Percentiles rank a stretch among this genome's conserved stretches.
Conservation (phyloP, 768 basidiomycete genomes). For the Phlegmacium glaucopus region DNA sequence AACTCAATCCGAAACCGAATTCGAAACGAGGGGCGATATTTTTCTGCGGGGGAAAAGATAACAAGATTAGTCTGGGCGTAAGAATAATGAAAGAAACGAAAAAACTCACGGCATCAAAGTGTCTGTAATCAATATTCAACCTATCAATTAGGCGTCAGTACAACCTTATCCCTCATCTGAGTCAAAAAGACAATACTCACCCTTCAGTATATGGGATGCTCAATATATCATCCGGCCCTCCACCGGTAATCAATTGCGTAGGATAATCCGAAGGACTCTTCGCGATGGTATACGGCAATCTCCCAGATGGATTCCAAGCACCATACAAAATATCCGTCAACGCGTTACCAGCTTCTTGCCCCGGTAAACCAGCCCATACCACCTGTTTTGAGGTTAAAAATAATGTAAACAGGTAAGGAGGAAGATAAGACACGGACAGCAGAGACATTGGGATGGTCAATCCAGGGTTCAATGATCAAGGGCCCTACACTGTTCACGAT, state of each 20-base stretch:
- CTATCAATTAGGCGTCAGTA: slow-evolving; percentile 33
- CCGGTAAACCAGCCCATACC: slow-evolving; percentile 53
- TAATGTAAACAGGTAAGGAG: too few species aligned
- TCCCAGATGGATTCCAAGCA: slow-evolving; percentile 53
- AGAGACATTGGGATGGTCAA: slow-evolving; percentile 44
- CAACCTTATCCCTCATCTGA: too few species aligned
- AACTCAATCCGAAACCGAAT: slow-evolving; percentile 52
- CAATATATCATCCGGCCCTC: slow-evolving; percentile 28
- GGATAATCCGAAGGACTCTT: slow-evolving; percentile 54
- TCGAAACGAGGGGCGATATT: slow-evolving; percentile 45
- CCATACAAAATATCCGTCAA: slow-evolving; percentile 60
- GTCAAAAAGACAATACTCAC: too few species aligned
- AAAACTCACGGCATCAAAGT: slow-evolving; percentile 36
- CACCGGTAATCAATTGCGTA: slow-evolving; percentile 42
- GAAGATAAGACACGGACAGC: too few species aligned
- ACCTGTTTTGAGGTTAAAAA: slow-evolving; percentile 17
- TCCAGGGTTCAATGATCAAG: slow-evolving; percentile 55
- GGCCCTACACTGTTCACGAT: slow-evolving; percentile 66
- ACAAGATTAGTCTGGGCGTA: too few species aligned
- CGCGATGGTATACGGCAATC: slow-evolving; percentile 39
- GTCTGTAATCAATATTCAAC: slow-evolving; percentile 55
- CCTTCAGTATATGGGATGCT: slow-evolving; percentile 44
- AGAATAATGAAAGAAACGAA: too few species aligned
- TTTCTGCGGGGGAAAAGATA: slow-evolving; percentile 14
- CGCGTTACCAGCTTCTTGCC: slow-evolving; percentile 62